These are phyloP conservation scores for Persicaria maculosa DNA, from an alignment of 148 eudicot genomes.

Conservation along the genomic window DNA sequence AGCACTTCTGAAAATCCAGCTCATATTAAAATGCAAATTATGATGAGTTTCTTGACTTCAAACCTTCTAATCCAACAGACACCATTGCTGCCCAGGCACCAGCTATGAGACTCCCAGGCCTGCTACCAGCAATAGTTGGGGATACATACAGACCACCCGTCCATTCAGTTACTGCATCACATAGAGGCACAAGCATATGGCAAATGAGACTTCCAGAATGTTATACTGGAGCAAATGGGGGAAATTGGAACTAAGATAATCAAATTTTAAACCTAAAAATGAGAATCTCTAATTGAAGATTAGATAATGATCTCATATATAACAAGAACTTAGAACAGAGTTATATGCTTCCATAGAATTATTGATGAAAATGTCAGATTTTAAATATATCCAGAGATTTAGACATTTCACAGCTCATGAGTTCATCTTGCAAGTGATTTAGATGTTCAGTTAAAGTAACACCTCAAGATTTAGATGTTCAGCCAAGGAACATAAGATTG, in stretches of 20 bases:
- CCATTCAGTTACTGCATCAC: conserved; percentile 90
- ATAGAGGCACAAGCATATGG: conserved; percentile 16
- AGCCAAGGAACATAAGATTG: not conserved
- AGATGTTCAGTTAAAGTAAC: not conserved
- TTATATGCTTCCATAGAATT: not conserved
- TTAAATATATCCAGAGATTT: not conserved
- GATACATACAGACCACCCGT: conserved; percentile 97
- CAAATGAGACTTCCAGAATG: not conserved
- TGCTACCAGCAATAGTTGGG: conserved; percentile 97
- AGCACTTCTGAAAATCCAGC: not conserved
- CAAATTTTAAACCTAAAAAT: not conserved
- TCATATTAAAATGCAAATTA: not conserved
- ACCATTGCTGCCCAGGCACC: conserved; percentile 99
- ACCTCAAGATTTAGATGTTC: not conserved
- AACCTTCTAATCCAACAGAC: conserved; percentile 87
- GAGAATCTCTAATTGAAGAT: not conserved
- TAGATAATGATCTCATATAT: not conserved
- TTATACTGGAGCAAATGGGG: not conserved
- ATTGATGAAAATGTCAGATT: not conserved
- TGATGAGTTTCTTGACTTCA: not conserved
- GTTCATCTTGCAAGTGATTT: not conserved
- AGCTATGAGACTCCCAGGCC: conserved; percentile 92
- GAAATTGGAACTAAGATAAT: too few species aligned
- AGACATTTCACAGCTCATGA: not conserved
- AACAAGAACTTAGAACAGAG: not conserved